A percentile compares a stretch with the other conserved stretches of the same genome.
These are phyloP conservation scores for Aureobasidium sp. DNA, from an alignment of 2,329 filamentous ascomycete genomes.

Conservation along the genomic window DNA sequence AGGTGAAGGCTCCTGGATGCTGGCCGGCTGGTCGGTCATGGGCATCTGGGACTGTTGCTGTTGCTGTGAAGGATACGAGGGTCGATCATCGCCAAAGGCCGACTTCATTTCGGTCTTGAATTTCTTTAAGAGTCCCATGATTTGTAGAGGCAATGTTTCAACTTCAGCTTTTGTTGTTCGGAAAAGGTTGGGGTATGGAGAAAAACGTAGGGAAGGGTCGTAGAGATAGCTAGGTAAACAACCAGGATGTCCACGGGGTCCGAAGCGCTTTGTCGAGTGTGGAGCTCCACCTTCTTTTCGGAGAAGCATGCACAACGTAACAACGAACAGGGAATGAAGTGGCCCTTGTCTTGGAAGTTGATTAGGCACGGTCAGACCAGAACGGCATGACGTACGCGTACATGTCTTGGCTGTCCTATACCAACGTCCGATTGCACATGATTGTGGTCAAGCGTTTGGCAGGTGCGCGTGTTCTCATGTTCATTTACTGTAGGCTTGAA, in stretches of 20 bases:
- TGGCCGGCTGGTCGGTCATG: slow-evolving; percentile 21
- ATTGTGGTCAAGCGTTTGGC: background rate
- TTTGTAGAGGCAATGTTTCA: background rate
- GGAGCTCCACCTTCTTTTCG: slow-evolving; percentile 7
- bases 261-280: background rate
- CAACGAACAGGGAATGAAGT: slow-evolving; percentile 6
- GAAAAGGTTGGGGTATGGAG: background rate
- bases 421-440: background rate
- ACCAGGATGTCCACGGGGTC: background rate
- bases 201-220: background rate
- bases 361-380: background rate
- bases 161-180: background rate
- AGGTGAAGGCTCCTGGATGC: slow-evolving; percentile 33
- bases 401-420: slow-evolving; percentile 9
- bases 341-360: background rate
- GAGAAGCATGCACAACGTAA: background rate
- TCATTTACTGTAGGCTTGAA: background rate
- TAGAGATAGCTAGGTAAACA: background rate
- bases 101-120: slow-evolving; percentile 21
- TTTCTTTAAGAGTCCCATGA: slow-evolving; percentile 29
- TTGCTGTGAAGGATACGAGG: slow-evolving; percentile 15
- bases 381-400: slow-evolving; percentile 8
- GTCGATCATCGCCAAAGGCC: slow-evolving; percentile 11
- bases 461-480: background rate
- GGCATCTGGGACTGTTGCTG: slow-evolving; percentile 20